Evolutionary conservation across 2,329 filamentous ascomycete species (phyloP).

Genomic region (Colletotrichum eleusines): DNA sequence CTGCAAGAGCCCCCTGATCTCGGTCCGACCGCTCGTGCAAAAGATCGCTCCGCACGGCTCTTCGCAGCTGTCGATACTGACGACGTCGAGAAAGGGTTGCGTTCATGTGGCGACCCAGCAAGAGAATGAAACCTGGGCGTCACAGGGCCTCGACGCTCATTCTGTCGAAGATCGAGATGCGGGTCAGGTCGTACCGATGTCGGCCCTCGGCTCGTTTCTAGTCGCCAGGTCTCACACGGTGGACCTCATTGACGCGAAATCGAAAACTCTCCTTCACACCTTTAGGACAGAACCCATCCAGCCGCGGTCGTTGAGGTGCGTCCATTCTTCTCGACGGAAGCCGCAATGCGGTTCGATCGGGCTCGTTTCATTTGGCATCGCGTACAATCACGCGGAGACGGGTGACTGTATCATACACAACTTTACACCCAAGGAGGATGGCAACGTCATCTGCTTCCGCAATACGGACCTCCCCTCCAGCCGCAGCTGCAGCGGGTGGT

Average conservation of each 20-base stretch:
- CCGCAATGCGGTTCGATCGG: constrained; percentile 68
- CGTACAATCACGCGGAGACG: constrained; percentile 70
- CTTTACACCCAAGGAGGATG: constrained; percentile 66
- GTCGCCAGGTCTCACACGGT: constrained; percentile 69
- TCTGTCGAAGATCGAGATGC: constrained; percentile 58
- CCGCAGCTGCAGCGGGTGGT: constrained; percentile 64
- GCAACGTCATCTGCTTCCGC: constrained; percentile 69
- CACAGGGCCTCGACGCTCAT: constrained; percentile 58
- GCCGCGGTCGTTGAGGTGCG: constrained; percentile 69
- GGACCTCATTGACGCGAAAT: constrained; percentile 65
- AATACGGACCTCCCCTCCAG: constrained; percentile 55
- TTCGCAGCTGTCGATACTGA: constrained; percentile 53
- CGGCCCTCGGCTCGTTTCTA: constrained; percentile 70
- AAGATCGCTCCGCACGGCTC: constrained; percentile 53
- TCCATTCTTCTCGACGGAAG: constrained; percentile 65
- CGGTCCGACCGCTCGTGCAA: constrained; percentile 60
- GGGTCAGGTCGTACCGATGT: constrained; percentile 69
- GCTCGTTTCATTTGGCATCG: constrained; percentile 72
- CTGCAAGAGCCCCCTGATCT: constrained; percentile 65
- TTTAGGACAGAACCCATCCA: constrained; percentile 71
- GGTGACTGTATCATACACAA: constrained; percentile 75
- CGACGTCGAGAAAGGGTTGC: constrained; percentile 63
- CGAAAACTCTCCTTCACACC: constrained; percentile 66
- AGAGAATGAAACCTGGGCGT: constrained; percentile 61
- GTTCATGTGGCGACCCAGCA: constrained; percentile 60